These are phyloP conservation scores for Aspergillus leporis DNA, from an alignment of 495 filamentous ascomycete genomes.

Conservation along the genomic window DNA sequence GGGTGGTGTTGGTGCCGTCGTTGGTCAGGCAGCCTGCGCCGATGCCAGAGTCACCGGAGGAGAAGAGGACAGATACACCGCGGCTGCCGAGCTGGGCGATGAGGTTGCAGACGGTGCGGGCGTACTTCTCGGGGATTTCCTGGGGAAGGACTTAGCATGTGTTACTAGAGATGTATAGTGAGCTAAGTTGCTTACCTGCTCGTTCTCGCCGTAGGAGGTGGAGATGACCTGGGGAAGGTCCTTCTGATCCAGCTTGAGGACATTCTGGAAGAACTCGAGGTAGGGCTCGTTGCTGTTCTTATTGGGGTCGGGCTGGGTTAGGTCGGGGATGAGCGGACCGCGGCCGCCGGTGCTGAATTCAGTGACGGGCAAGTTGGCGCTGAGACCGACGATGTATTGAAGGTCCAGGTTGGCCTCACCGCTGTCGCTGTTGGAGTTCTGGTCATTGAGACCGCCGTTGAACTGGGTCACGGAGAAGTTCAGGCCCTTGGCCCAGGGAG, in stretches of 20 bases:
- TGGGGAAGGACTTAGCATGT: conserved; percentile 29
- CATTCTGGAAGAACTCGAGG: conserved; percentile 65
- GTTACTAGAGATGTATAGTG: not conserved
- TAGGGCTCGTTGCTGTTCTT: conserved; percentile 75
- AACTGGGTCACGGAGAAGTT: conserved; percentile 66
- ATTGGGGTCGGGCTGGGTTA: conserved; percentile 51
- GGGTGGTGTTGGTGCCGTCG: conserved; percentile 63
- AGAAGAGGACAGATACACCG: conserved; percentile 72
- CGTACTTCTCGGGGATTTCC: conserved; percentile 67
- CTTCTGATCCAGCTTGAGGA: conserved; percentile 47
- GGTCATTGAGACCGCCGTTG: conserved; percentile 58
- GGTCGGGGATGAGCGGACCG: conserved; percentile 61
- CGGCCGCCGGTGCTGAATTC: conserved; percentile 70
- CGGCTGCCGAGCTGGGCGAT: conserved; percentile 72
- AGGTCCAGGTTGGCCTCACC: conserved; percentile 78
- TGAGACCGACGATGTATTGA: conserved; percentile 65
- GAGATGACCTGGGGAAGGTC: conserved; percentile 74
- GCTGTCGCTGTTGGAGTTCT: conserved; percentile 45
- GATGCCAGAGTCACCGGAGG: conserved; percentile 71
- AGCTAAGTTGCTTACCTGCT: conserved; percentile 44
- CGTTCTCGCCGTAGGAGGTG: conserved; percentile 80
- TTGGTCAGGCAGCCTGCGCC: conserved; percentile 66
- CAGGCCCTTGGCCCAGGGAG: conserved; percentile 52
- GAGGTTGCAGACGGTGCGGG: conserved; percentile 66
- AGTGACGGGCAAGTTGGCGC: conserved; percentile 57